Conservation (phyloP, 2,329 filamentous ascomycete species). For the Fusarium paranaense region DNA sequence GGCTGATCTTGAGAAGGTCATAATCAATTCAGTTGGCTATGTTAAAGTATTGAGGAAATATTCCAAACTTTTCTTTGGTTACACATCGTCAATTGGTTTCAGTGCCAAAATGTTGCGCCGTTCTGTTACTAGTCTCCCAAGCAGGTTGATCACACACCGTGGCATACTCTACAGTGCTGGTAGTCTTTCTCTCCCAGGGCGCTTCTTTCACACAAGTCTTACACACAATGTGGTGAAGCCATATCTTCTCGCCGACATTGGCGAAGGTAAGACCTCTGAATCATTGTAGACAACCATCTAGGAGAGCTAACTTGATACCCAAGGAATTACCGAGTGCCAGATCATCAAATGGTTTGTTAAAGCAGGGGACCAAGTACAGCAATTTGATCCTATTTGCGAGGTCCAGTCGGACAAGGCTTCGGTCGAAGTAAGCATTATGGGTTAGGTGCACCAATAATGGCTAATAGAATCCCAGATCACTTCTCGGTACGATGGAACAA, state of each 20-base stretch:
- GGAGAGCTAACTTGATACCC: not conserved
- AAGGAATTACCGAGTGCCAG: constrained; percentile 26
- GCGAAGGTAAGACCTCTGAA: constrained; percentile 14
- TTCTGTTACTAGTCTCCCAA: not conserved
- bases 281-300: not conserved
- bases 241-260: constrained; percentile 21
- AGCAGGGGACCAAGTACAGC: constrained; percentile 2
- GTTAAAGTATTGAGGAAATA: not conserved
- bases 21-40: not conserved
- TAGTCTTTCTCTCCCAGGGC: not conserved
- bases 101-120: not conserved
- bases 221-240: not conserved
- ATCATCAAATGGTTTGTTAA: constrained; percentile 20
- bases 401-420: constrained; percentile 28
- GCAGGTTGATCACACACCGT: not conserved
- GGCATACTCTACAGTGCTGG: not conserved
- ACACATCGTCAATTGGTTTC: not conserved
- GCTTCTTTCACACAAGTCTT: not conserved
- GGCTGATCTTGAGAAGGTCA: not conserved
- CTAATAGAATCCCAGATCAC: constrained; percentile 12
- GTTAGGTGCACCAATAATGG: not conserved
- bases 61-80: not conserved
- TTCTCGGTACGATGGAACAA: constrained; percentile 9
- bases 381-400: constrained; percentile 27
- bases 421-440: constrained; percentile 5